Conservation (phyloP, 495 filamentous ascomycete species). For the Pyrenopolyporus hunteri region DNA sequence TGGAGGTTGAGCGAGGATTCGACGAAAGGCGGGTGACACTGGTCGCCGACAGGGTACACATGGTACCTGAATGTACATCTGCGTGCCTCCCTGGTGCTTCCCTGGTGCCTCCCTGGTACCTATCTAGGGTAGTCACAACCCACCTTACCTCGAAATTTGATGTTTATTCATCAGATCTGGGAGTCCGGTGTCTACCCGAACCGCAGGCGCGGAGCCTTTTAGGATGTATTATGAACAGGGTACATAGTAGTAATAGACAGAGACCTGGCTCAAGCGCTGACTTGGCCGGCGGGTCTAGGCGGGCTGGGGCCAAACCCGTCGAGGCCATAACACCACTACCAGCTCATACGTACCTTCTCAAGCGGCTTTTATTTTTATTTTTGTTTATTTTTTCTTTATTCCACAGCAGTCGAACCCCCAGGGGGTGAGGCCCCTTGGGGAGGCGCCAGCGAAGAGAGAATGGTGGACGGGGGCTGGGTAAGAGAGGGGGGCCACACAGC, state of each 20-base stretch:
- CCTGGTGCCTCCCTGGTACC: constrained; percentile 18
- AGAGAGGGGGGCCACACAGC: not conserved
- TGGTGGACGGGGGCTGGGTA: not conserved
- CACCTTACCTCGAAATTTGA: constrained; percentile 2
- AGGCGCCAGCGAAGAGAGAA: not conserved
- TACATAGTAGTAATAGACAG: not conserved
- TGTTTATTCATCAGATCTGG: constrained; percentile 38
- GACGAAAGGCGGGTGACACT: constrained; percentile 39
- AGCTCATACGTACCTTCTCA: not conserved
- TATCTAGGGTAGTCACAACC: not conserved
- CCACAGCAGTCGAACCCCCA: not conserved
- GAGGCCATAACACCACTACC: constrained; percentile 4
- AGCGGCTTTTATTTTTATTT: not conserved
- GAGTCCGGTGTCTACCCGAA: constrained; percentile 24
- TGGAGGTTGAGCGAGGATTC: constrained; percentile 38
- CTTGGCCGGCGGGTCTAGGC: constrained; percentile 32
- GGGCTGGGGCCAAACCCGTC: constrained; percentile 25
- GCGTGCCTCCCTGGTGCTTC: constrained; percentile 19
- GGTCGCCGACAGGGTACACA: constrained; percentile 42
- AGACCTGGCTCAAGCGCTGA: constrained; percentile 26
- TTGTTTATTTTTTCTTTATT: not conserved
- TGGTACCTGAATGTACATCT: constrained; percentile 34
- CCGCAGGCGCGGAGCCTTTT: constrained; percentile 27
- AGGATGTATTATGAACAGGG: constrained; percentile 34
- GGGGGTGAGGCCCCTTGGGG: not conserved